These are phyloP conservation scores for Colletotrichum godetiae DNA, from an alignment of 2,329 filamentous ascomycete genomes.

Conservation along the genomic window DNA sequence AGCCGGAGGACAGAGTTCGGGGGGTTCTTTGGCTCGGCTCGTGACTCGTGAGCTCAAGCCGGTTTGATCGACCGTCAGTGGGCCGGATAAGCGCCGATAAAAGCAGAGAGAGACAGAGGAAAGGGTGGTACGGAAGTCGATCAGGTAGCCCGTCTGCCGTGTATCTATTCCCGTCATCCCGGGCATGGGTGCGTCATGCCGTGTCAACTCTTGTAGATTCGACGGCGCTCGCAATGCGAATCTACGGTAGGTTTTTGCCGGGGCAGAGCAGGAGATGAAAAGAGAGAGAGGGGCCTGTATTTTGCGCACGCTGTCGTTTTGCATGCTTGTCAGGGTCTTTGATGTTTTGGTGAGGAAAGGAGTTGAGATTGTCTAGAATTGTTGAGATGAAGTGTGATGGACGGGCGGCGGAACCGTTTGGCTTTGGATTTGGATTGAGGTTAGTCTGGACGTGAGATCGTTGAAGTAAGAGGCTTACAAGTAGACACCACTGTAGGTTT, in stretches of 20 bases:
- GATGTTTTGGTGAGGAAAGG: too few species aligned
- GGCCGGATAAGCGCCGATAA: background rate
- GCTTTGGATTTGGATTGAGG: background rate
- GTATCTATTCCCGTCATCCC: background rate
- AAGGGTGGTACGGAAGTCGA: background rate
- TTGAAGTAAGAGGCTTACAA: background rate
- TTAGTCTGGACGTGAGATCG: background rate
- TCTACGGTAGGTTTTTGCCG: background rate
- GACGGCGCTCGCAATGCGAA: too few species aligned
- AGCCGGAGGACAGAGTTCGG: background rate
- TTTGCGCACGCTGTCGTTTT: background rate
- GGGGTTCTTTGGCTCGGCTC: background rate
- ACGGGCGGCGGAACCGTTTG: background rate
- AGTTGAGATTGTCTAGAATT: background rate
- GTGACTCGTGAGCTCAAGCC: background rate
- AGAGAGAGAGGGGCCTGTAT: background rate
- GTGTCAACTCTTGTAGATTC: too few species aligned
- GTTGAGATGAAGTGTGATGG: background rate
- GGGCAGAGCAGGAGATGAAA: background rate
- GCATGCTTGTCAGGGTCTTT: too few species aligned
- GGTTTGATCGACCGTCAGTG: conserved; percentile 1
- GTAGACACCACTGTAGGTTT: too few species aligned
- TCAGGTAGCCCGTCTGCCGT: background rate
- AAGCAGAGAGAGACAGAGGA: background rate
- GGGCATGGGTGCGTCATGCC: background rate